Evolutionary conservation across 2,329 filamentous ascomycete species (phyloP), one percentile per base, ranked within the genome.

Genomic region (Juglanconis juglandina): DNA sequence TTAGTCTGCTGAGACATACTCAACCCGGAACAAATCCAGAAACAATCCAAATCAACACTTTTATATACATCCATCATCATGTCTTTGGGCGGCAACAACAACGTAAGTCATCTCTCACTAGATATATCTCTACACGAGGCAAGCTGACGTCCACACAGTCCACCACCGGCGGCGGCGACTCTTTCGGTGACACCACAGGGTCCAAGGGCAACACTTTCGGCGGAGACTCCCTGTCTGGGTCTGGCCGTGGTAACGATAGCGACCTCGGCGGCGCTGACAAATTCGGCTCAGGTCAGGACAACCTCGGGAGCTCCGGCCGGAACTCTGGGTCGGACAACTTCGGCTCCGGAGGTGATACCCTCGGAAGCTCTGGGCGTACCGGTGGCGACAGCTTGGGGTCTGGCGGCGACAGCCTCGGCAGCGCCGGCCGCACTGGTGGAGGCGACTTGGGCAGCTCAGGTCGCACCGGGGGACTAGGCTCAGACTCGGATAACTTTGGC

Each of bases 81-180:
- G 79, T 81, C 79, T 76, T 80, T 77, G 75, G 71, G 73, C 68
- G 70, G 74, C 64, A 74, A 78, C 74, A 72, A 74, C 65, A 67
- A 72, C 69, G 61, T 63, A 32, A 63, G 61, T 30, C 49, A 53
- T 30, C 17, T 37, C 32, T 24, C 10, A 14, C 11, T 8, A 9
- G 3, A 34, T 11, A 37, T 11, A 3, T n/a, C 7, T n/a, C 32
- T 17, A 50, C 61, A 56, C 62, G 39, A 64, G 42, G 34, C 49
- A 60, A 34, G 67, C 65, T 71, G 70, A 63, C 66, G n/a, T 17
- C 24, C 13, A 14, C 8, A 53, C 14, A 62, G 60, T 60, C 57
- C 11, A 56, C 49, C 62, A 70, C 68, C 58, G 66, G 66, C 64
- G 67, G 68, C 56, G 67, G 68, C 58, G 66, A 70, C 64, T 66